Base-by-base conservation (phyloP, 768 basidiomycete genomes). In the Podaxis sp. region DNA sequence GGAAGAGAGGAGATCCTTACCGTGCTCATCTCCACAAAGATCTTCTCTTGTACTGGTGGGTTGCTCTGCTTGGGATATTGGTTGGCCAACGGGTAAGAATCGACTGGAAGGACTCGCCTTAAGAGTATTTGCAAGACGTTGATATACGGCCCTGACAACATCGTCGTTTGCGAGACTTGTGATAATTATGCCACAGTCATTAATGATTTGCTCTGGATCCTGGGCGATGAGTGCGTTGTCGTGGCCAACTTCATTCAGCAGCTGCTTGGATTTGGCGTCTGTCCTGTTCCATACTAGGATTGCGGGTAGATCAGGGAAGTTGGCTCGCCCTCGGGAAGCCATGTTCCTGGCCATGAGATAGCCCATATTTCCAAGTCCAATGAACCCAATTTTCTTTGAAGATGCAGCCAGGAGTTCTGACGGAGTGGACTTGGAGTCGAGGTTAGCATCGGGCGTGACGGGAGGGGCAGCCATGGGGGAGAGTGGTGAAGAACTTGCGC, bases 1-100 rank as follows among this genome's bases (percentile, higher is more conserved):
- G n/a, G 40, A 21, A 13, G 25, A 40, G 50, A 23, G 4, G 47
- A 59, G 48, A 57, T n/a, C 74, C 85, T 59, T 57, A 91, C 90
- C 2, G 93, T 95, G 73, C 86, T 87, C 11, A 89, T 92, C 65
- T 95, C 93, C 35, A 93, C 87, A 64, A 95, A 93, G 50, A 92
- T 89, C 70, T 87, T 93, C 64, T 77, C 72, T 68, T 74, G 78
- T 5, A 77, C 69, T 1, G 81, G 77, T 32, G 79, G 77, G 21
- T 67, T 65, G 67, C 68, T 76, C 85, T 76, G 55, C 63, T 61
- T 13, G 37, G 50, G 58, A 67, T 64, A 35, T n/a, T 10, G 11
- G 13, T 23, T 27, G 47, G 21, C 5, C 11, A 13, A 48, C 7
- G 1, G 11, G 18, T 23, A 48, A 25, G 18, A 35, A 23, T 13